A percentile compares a stretch with the other conserved stretches of the same genome.
These are phyloP conservation scores for Cardiospermum halicacabum DNA, from an alignment of 345 rosid genomes.

Conservation along the genomic window DNA sequence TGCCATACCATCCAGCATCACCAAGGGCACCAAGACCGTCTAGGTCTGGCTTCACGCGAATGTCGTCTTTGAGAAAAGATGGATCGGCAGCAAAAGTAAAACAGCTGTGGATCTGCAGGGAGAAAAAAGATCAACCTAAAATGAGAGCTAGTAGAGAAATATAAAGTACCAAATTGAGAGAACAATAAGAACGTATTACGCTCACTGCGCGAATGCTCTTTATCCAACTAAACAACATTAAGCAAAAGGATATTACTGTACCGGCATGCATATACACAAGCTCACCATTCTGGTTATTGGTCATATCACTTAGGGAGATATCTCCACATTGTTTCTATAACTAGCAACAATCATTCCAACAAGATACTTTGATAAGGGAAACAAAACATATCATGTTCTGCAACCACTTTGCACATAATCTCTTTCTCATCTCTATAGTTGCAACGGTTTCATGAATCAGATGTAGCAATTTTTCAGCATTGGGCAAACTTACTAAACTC, in stretches of 20 bases:
- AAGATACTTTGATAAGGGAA: background rate
- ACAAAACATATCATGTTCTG: background rate
- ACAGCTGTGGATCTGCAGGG: slow-evolving; percentile 50
- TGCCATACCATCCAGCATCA: slow-evolving; percentile 86
- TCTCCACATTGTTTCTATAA: background rate
- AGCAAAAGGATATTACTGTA: too few relatives aligned
- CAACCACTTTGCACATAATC: background rate
- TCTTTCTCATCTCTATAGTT: too few relatives aligned
- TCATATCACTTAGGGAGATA: too few relatives aligned
- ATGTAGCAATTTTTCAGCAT: too few relatives aligned
- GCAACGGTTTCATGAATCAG: too few relatives aligned
- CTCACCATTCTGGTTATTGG: background rate
- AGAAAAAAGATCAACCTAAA: background rate
- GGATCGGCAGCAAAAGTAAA: slow-evolving; percentile 47
- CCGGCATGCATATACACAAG: background rate
- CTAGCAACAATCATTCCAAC: background rate
- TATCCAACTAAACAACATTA: background rate
- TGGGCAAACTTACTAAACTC: too few relatives aligned
- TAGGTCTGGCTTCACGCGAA: slow-evolving; percentile 82
- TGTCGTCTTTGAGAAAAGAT: slow-evolving; percentile 54
- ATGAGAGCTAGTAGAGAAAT: background rate
- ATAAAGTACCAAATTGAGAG: background rate
- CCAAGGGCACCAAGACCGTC: slow-evolving; percentile 85
- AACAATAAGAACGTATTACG: background rate
- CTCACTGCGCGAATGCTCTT: background rate